Percentiles rank a stretch among this genome's conserved stretches.
Evolutionary conservation across 345 rosid genomes (phyloP).

Genomic region (Eucalyptus grandis): DNA sequence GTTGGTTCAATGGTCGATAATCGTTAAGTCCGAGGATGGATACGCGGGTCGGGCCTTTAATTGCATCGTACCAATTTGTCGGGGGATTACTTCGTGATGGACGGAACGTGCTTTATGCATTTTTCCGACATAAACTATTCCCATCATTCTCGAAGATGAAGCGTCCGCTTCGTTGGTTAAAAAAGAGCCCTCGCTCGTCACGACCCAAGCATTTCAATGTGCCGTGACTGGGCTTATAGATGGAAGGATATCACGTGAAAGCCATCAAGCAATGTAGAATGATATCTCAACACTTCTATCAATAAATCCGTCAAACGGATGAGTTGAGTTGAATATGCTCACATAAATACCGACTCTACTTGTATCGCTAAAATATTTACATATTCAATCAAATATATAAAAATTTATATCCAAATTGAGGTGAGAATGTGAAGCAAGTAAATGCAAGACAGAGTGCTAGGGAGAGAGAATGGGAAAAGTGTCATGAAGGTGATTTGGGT

Average conservation of each 20-base stretch:
- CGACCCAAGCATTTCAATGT: neutral
- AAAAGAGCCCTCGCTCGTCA: neutral
- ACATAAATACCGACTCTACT: accelerated
- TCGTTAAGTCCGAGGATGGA: neutral
- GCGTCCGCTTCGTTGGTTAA: neutral
- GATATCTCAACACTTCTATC: neutral
- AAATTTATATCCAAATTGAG: neutral
- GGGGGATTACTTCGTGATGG: neutral
- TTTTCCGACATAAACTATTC: neutral
- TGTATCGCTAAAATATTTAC: too few species aligned
- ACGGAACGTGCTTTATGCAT: neutral
- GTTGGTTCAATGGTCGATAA: neutral
- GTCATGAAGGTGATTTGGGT: too few species aligned
- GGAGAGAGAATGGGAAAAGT: too few species aligned
- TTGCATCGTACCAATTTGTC: neutral
- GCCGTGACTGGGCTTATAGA: neutral
- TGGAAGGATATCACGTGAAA: neutral
- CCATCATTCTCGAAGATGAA: neutral
- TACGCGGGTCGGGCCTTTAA: neutral
- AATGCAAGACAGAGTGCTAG: too few species aligned
- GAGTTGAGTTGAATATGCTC: too few species aligned
- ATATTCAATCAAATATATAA: too few species aligned
- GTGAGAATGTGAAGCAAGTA: accelerated
- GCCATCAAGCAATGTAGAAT: neutral
- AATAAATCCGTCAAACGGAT: neutral